Percentiles rank a stretch among this genome's conserved stretches.
phyloP scores from a whole-genome alignment of 176 grass and related monocot species.

The Lolium perenne region DNA sequence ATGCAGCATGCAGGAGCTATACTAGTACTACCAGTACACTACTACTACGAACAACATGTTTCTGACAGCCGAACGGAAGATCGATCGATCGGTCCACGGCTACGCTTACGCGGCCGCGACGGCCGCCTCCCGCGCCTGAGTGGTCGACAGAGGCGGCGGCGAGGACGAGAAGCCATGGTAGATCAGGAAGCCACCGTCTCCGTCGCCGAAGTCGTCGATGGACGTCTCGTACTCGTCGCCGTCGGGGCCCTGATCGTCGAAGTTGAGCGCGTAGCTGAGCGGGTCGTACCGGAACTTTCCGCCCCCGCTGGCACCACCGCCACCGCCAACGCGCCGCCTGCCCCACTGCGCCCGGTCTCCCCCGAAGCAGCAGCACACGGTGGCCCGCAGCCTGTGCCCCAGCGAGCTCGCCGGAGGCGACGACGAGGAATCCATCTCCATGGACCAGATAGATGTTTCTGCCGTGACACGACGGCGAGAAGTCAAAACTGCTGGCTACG shows the following conservation, averaged over 20 bases:
- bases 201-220: constrained; percentile 14
- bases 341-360: constrained; percentile 25
- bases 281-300: constrained; percentile 78
- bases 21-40: neutral
- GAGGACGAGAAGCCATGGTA: constrained; percentile 47
- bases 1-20: neutral
- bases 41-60: neutral
- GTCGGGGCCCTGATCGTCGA: constrained; percentile 46
- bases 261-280: constrained; percentile 92
- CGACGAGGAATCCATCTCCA: constrained; percentile 33
- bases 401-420: constrained; percentile 36
- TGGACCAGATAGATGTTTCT: neutral
- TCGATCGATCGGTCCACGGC: neutral
- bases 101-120: neutral
- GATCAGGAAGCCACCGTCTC: constrained; percentile 23
- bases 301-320: neutral
- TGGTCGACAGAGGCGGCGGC: neutral
- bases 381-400: constrained; percentile 44
- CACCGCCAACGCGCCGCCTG: neutral
- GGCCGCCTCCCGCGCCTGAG: neutral
- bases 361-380: constrained; percentile 62
- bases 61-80: neutral
- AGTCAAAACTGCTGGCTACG: constrained; percentile 1
- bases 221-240: neutral
- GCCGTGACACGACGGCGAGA: neutral